These are phyloP conservation scores for Colletotrichum eremochloae DNA, from an alignment of 2,329 filamentous ascomycete species.

Conservation along the genomic window DNA sequence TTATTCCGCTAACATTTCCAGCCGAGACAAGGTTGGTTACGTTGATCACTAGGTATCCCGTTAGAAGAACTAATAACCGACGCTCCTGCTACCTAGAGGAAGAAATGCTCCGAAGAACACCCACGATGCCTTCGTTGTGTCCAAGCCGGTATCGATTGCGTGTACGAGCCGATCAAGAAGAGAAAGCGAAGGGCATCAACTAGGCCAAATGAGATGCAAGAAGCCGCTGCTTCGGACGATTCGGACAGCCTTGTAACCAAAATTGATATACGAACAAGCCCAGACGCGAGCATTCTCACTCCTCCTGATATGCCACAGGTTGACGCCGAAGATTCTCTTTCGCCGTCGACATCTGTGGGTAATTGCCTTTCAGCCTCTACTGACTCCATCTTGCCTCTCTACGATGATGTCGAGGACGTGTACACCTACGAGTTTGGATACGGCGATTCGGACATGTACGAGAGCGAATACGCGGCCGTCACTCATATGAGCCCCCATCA, in stretches of 20 bases:
- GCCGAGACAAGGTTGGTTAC: slow-evolving; percentile 41
- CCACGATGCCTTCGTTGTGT: slow-evolving; percentile 41
- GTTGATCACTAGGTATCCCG: not conserved
- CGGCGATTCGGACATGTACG: not conserved
- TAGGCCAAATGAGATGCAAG: not conserved
- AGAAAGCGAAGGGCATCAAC: slow-evolving; percentile 37
- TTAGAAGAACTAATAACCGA: slow-evolving; percentile 2
- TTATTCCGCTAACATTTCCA: slow-evolving; percentile 18
- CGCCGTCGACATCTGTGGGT: slow-evolving; percentile 10
- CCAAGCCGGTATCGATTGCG: slow-evolving; percentile 37
- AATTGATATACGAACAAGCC: slow-evolving; percentile 27
- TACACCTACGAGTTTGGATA: slow-evolving; percentile 15
- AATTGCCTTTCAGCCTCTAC: slow-evolving; percentile 18
- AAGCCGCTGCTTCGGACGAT: slow-evolving; percentile 20
- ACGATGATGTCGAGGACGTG: slow-evolving; percentile 22
- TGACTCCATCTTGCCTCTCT: slow-evolving; percentile 9
- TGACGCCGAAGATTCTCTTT: slow-evolving; percentile 5
- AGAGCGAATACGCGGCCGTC: slow-evolving; percentile 19
- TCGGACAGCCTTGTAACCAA: slow-evolving; percentile 24
- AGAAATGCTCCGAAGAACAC: slow-evolving; percentile 42
- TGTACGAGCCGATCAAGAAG: slow-evolving; percentile 43
- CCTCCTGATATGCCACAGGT: slow-evolving; percentile 22
- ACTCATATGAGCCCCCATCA: slow-evolving; percentile 7
- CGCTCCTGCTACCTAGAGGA: slow-evolving; percentile 21
- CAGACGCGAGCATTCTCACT: slow-evolving; percentile 26